Evolutionary conservation across 306 rosid genomes (phyloP).

Genomic region (Begonia peltatifolia): DNA sequence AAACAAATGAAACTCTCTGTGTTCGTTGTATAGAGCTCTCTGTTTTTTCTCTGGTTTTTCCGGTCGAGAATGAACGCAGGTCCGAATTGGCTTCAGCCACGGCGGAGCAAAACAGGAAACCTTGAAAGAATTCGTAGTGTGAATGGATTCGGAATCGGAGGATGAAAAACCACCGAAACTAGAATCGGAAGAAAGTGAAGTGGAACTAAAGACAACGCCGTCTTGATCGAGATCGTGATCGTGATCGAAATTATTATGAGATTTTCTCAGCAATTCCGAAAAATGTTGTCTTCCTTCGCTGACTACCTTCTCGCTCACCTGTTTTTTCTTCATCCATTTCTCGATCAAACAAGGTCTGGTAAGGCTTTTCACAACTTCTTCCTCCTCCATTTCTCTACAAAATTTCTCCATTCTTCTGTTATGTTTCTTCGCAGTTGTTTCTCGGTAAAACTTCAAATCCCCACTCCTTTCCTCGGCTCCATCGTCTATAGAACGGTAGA

Average conservation of each 20-base stretch:
- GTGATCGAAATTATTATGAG: conserved; percentile 5
- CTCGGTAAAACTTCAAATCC: conserved; percentile 27
- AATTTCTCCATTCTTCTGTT: conserved; percentile 17
- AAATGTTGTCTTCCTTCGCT: conserved; percentile 6
- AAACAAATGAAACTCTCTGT: conserved; percentile 7
- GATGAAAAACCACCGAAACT: conserved; percentile 71
- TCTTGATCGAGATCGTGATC: conserved; percentile 29
- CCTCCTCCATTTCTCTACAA: conserved; percentile 8
- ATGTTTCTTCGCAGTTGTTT: conserved; percentile 22
- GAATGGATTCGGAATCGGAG: conserved; percentile 65
- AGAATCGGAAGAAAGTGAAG: conserved; percentile 75
- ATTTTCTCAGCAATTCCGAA: conserved; percentile 17
- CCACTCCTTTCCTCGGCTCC: conserved; percentile 10
- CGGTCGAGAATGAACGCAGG: conserved; percentile 6
- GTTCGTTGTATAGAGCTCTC: conserved; percentile 7
- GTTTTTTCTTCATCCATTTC: conserved; percentile 44
- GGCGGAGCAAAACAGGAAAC: conserved; percentile 37
- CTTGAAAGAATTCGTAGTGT: conserved; percentile 15
- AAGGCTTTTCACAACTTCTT: conserved; percentile 13
- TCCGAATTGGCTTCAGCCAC: conserved; percentile 33
- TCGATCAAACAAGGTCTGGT: conserved; percentile 32
- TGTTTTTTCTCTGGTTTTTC: conserved; percentile 28
- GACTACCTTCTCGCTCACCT: conserved; percentile 11
- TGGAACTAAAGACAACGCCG: conserved; percentile 46
- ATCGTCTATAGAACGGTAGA: conserved; percentile 74